These are phyloP conservation scores for Syzygium malaccense DNA, from an alignment of 441 rosid species.

Conservation along the genomic window DNA sequence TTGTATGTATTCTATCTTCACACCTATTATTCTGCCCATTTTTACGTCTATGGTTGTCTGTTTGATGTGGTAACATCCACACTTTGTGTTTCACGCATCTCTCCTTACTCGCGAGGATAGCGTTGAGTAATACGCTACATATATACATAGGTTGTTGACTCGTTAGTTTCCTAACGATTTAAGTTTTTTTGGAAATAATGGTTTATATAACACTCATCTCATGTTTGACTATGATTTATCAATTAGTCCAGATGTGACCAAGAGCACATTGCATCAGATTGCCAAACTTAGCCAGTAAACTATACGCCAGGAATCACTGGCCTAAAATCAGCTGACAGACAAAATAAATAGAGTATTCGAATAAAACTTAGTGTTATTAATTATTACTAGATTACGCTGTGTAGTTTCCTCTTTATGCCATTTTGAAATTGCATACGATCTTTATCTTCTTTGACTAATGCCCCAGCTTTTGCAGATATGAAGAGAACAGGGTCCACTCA, in stretches of 20 bases:
- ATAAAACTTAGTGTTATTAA: neutral
- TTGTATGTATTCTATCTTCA: neutral
- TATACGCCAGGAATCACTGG: neutral
- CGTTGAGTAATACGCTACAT: neutral
- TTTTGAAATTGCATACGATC: slow-evolving; percentile 1
- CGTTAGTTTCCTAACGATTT: neutral
- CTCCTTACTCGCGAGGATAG: neutral
- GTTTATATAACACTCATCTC: neutral
- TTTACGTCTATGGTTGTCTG: neutral
- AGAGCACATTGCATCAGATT: neutral
- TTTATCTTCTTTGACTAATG: neutral
- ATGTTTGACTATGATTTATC: neutral
- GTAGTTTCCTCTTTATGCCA: neutral
- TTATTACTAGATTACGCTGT: neutral
- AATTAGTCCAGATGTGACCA: neutral
- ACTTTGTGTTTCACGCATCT: neutral
- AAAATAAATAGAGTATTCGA: neutral
- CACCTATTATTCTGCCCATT: neutral
- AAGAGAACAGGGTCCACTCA: neutral
- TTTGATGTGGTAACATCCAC: neutral
- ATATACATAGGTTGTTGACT: neutral
- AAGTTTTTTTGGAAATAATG: neutral
- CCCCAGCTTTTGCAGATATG: slow-evolving; percentile 6
- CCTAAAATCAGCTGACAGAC: neutral
- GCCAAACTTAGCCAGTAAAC: neutral